Evolutionary conservation across 306 rosid genomes (phyloP), one percentile per base, ranked within the genome.

Genomic region (Castanea sativa): DNA sequence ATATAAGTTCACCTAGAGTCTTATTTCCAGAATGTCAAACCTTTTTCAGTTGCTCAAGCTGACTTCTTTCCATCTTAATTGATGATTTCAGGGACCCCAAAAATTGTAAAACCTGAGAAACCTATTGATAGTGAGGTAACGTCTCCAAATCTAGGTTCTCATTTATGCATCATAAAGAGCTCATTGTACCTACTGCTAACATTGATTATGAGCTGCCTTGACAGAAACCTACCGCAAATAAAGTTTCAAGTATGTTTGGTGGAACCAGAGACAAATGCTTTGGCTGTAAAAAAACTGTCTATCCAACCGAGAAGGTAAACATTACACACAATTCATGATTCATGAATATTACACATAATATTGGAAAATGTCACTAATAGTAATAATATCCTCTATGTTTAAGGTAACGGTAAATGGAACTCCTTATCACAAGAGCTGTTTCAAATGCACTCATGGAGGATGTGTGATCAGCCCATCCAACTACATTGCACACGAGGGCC

Each of bases 381-480:
- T 49, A 13, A 73, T 57, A n/a, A 71, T 80, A 12, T 77, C 78
- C 78, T 58, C 8, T n/a, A 55, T 57, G 59, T 43, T 49, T 58
- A 55, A 92, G 97, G 98, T 94, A 73, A 83, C 99, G 2, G 99
- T 95, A 84, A 95, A 95, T 85, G 99, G 97, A 78, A 92, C 96
- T 73, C 91, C 99, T 56, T 95, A 95, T 89, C 99, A 95, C 76
- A 95, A 89, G 83, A 91, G 91, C 84, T 95, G 99, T 74, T 95
- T 95, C 94, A 95, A 95, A 73, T 95, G 99, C 89, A 83, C 87
- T 83, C 98, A 95, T 85, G 99, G 99, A 78, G 99, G 99, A 51
- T 95, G 99, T 78, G 89, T 89, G 4, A 96, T 96, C 79, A 95
- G 99, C 80, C 98, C 99, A 63, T 95, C 99, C 1, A 95, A 95